Evolutionary conservation across 2,329 filamentous ascomycete species (phyloP).

Genomic region (Nothopassalora personata): DNA sequence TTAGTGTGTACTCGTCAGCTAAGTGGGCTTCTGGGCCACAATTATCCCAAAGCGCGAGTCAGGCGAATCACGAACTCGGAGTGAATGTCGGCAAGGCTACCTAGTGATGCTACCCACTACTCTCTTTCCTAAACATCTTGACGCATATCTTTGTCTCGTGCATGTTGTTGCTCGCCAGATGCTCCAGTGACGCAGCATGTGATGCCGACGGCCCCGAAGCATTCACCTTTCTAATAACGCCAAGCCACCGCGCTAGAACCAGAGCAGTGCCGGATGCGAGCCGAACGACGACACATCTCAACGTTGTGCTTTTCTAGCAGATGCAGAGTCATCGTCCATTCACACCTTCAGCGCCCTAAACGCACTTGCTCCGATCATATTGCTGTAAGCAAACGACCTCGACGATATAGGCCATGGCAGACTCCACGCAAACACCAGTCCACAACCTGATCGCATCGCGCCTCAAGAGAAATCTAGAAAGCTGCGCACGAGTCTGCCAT

Average conservation of each 20-base stretch:
- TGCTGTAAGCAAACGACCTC: too few relatives aligned
- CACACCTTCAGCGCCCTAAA: too few relatives aligned
- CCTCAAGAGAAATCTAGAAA: background rate
- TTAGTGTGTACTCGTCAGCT: background rate
- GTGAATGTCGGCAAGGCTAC: background rate
- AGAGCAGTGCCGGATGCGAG: too few relatives aligned
- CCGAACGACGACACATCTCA: too few relatives aligned
- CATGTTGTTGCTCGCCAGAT: too few relatives aligned
- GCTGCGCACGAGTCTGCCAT: background rate
- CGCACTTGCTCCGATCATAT: too few relatives aligned
- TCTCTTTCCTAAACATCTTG: too few relatives aligned
- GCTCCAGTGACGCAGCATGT: background rate
- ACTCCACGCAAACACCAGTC: too few relatives aligned
- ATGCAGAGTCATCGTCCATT: too few relatives aligned
- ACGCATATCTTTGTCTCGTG: background rate
- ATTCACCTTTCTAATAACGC: background rate
- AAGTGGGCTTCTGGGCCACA: background rate
- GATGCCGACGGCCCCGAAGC: background rate
- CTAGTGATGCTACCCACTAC: background rate
- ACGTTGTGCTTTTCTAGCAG: too few relatives aligned
- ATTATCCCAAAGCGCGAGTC: background rate
- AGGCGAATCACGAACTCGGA: background rate
- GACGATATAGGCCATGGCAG: too few relatives aligned
- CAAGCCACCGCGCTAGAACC: background rate
- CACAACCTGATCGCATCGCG: too few relatives aligned